phyloP scores from a whole-genome alignment of 1,139 yeast genomes.

The Pichia terricola region DNA sequence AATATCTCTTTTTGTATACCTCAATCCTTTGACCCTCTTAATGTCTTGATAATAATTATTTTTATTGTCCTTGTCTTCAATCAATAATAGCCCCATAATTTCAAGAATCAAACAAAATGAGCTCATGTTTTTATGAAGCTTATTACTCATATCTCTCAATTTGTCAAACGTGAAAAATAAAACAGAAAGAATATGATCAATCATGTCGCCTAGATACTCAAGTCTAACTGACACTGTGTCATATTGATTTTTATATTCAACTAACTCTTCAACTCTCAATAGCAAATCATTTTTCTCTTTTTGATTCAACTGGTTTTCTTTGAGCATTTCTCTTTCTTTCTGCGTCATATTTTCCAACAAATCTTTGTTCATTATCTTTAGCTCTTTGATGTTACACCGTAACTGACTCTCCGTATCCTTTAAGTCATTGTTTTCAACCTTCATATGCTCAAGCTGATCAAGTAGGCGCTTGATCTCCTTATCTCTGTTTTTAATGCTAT shows the following conservation, averaged over 20 bases:
- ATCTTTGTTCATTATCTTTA: slow-evolving; percentile 44
- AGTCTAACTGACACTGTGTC: slow-evolving; percentile 24
- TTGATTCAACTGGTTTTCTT: slow-evolving; percentile 42
- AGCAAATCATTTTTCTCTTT: slow-evolving; percentile 41
- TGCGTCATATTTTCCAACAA: slow-evolving; percentile 56
- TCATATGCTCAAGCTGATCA: slow-evolving; percentile 24
- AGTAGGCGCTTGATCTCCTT: slow-evolving; percentile 17
- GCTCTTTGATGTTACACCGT: slow-evolving; percentile 19
- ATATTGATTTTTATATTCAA: slow-evolving; percentile 31
- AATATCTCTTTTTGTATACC: slow-evolving; percentile 30
- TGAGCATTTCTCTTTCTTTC: slow-evolving; percentile 48
- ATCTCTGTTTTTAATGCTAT: slow-evolving; percentile 22
- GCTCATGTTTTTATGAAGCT: slow-evolving; percentile 28
- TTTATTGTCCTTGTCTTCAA: slow-evolving; percentile 28
- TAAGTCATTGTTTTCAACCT: slow-evolving; percentile 24
- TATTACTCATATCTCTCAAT: slow-evolving; percentile 29
- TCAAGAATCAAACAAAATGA: slow-evolving; percentile 57
- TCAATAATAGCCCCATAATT: slow-evolving; percentile 64
- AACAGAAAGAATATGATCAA: slow-evolving; percentile 14
- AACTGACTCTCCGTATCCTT: slow-evolving; percentile 19
- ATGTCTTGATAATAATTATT: slow-evolving; percentile 32
- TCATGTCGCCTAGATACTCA: slow-evolving; percentile 19
- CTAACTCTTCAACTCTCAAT: slow-evolving; percentile 41
- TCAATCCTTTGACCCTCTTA: slow-evolving; percentile 62
- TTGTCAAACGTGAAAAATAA: slow-evolving; percentile 17